Evolutionary conservation across 2,329 filamentous ascomycete species (phyloP), one percentile per base, ranked within the genome.

Genomic region (Fusarium keratoplasticum): DNA sequence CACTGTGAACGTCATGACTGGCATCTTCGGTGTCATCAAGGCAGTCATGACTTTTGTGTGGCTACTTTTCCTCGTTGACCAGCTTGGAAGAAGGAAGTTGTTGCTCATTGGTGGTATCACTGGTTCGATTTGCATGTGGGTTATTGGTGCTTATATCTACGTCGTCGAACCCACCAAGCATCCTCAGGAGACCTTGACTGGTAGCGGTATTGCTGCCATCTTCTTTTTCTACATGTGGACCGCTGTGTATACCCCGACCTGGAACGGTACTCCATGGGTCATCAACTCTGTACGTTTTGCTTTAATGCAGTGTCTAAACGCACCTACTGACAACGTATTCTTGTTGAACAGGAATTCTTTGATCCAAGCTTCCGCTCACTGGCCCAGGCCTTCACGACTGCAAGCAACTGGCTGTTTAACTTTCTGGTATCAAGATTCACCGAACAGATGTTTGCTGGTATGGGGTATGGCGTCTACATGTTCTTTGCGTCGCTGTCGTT

Each of bases 11-110:
- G 50, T 93, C 38, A 91, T 90, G 10, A 93, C 91, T 0, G 91
- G 91, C 25, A 88, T 93, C 61, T 93, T 92, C 70, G 91, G 91
- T 25, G 89, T 92, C 3, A 88, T 93, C 74, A 92, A 92, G 84
- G 92, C 90, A 0, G 83, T 87, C 6, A 83, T 91, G 66, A 92
- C 91, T 0, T 82, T 93, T 29, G 76, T 92, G 73, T 93, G 90
- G 89, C 85, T 93, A 6, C 82, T 93, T 38, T 89, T 88, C 79
- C 84, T 92, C 31, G 90, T 93, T 70, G 91, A 93, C 76, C 87
- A 86, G 27, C 64, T 81, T n/a, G 79, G 80, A n/a, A 64, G 79
- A 54, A 74, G 80, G 9, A 87, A 87, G 38, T 84, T 92, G 1
- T 84, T 93, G n/a, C 86, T 93, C 74, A 83, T 88, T 63, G 91